Base-by-base conservation (phyloP, 2,329 filamentous ascomycete species). In the Monosporascus cannonballus region DNA sequence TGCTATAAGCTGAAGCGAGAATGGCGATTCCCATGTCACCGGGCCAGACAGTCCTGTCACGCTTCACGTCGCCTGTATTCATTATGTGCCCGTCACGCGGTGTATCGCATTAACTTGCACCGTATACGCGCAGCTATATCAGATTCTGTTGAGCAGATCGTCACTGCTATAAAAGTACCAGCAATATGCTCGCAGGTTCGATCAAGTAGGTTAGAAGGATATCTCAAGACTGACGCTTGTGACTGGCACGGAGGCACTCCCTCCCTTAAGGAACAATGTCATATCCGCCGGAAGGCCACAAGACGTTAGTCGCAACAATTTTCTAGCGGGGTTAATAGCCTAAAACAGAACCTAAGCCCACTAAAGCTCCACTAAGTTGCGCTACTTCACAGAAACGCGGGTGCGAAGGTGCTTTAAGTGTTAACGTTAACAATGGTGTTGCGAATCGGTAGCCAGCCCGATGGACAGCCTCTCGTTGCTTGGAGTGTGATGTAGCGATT, bases 1-100 rank as follows among this genome's bases (percentile, higher is more conserved):
- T 80, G n/a, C 76, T 78, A 8, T 79, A 75, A 15, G 77, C 75
- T 2, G 78, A 69, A 17, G 69, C 70, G 2, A 77, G 75, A 0
- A 77, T 68, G 2, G 76, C 74, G 48, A 81, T 79, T 1, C 75
- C 73, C 73, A 81, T 79, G 56, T 83, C 80, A 2, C 79, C 79
- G 17, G 79, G 77, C 77, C 79, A 83, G 3, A 82, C 75, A 6
- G 79, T 68, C n/a, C 76, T 70, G 55, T 81, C 78, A 48, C 78
- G 69, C 59, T 81, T 81, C 3, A 77, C 76, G 3, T 78, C 78
- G 58, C 81, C 78, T 15, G 62, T 65, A 49, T 67, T 69, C 15
- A 66, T 65, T 5, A 66, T 67, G 27, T 58, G 47, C 65, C 65
- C 11, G 62, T 66, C 14, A 37, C 49, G 18, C 63, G 62, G 48